Percentiles rank a stretch among this genome's conserved stretches.
Evolutionary conservation across 208 protist species (phyloP).

Genomic region (Kentomonas sorsogonicus): DNA sequence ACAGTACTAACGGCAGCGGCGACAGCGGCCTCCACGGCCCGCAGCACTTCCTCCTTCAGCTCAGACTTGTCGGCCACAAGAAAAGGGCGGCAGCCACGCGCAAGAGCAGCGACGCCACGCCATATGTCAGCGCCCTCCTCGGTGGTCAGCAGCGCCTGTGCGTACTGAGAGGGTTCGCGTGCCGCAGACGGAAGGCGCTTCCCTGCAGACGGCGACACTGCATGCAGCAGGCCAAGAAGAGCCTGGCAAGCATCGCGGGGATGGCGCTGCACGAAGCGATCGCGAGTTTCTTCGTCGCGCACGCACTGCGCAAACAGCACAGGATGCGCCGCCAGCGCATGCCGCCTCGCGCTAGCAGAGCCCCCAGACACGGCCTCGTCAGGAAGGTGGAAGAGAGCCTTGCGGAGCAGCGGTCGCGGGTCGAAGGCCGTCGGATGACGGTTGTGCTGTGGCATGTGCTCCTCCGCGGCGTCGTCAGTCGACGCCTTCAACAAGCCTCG

Average conservation of each 20-base stretch:
- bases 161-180: no score
- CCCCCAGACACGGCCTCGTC: conserved; percentile 1
- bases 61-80: conserved; percentile 20
- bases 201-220: no score
- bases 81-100: conserved; percentile 28
- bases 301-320: conserved; percentile 39
- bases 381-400: background rate
- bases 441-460: background rate
- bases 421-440: no score
- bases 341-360: background rate
- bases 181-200: no score
- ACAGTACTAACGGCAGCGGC: no score
- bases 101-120: conserved; percentile 38
- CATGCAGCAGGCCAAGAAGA: conserved; percentile 18
- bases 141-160: no score
- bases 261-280: conserved; percentile 37
- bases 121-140: no score
- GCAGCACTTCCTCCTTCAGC: conserved; percentile 37
- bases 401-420: background rate
- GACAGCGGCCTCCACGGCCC: conserved; percentile 23
- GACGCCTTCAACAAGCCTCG: conserved; percentile 9
- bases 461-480: background rate
- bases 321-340: conserved; percentile 20
- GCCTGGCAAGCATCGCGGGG: conserved; percentile 12
- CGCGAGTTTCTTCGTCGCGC: conserved; percentile 33